These are phyloP conservation scores for Agaricus bisporus DNA, from an alignment of 768 basidiomycete genomes.

Conservation along the genomic window DNA sequence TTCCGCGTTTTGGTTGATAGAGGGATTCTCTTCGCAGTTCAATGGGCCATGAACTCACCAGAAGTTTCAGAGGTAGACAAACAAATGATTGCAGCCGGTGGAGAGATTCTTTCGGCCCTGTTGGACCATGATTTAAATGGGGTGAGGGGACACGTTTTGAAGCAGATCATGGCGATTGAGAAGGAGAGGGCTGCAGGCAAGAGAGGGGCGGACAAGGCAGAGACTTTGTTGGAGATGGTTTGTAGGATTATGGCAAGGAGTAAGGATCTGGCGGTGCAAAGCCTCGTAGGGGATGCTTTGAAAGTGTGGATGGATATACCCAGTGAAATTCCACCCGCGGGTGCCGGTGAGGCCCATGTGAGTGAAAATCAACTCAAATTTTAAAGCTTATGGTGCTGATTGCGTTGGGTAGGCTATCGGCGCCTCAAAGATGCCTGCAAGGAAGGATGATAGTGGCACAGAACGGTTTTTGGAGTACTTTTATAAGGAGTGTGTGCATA, in stretches of 20 bases:
- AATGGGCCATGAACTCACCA: slow-evolving; percentile 79
- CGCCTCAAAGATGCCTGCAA: slow-evolving; percentile 26
- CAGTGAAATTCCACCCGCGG: slow-evolving; percentile 25
- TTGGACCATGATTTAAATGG: slow-evolving; percentile 90
- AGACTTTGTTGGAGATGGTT: slow-evolving; percentile 71
- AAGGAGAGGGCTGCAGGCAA: slow-evolving; percentile 53
- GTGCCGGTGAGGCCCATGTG: slow-evolving; percentile 26
- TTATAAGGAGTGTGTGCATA: slow-evolving; percentile 76
- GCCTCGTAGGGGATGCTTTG: slow-evolving; percentile 84
- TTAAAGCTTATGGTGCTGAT: slow-evolving; percentile 6
- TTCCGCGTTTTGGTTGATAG: slow-evolving; percentile 86
- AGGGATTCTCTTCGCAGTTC: slow-evolving; percentile 84
- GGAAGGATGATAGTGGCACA: slow-evolving; percentile 80
- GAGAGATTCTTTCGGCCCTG: slow-evolving; percentile 78
- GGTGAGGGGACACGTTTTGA: slow-evolving; percentile 78
- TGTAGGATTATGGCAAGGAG: slow-evolving; percentile 75
- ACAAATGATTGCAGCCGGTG: slow-evolving; percentile 71
- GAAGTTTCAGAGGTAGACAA: slow-evolving; percentile 46
- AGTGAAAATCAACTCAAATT: slow-evolving; percentile 5
- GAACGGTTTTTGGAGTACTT: slow-evolving; percentile 93
- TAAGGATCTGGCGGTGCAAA: slow-evolving; percentile 81
- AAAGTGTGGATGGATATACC: slow-evolving; percentile 80
- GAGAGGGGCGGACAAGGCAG: slow-evolving; percentile 55
- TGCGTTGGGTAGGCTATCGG: slow-evolving; percentile 31
- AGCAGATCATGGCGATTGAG: slow-evolving; percentile 70